Evolutionary conservation across 371 early-diverging fungal species (phyloP).

Genomic region (Zychaea mexicana): DNA sequence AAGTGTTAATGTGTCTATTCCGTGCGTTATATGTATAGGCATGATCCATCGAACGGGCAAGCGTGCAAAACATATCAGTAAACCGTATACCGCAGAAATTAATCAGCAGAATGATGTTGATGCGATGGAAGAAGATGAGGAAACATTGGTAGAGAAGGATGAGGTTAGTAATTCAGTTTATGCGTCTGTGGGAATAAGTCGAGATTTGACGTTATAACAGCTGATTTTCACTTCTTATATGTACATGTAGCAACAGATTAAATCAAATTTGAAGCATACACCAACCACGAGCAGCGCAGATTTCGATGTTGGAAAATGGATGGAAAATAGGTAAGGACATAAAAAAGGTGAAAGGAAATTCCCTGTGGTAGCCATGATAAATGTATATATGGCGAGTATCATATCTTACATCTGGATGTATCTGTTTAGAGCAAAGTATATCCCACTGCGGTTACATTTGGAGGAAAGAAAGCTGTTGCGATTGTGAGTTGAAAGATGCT

Average conservation of each 20-base stretch:
- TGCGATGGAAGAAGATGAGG: conserved; percentile 13
- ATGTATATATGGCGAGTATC: background rate
- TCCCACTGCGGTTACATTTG: conserved; percentile 87
- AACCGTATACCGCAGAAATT: conserved; percentile 21
- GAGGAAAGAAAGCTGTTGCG: conserved; percentile 89
- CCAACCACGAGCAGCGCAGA: conserved; percentile 12
- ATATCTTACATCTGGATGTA: background rate
- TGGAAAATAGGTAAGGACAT: conserved; percentile 63
- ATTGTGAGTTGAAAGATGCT: conserved; percentile 48
- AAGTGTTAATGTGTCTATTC: background rate
- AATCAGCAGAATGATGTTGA: conserved; percentile 6
- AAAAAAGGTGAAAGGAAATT: background rate
- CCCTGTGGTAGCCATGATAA: background rate
- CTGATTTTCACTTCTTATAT: background rate
- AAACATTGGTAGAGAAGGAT: conserved; percentile 14
- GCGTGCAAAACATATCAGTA: conserved; percentile 62
- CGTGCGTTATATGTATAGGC: conserved; percentile 23
- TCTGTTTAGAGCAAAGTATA: conserved; percentile 73
- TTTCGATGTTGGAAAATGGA: conserved; percentile 70
- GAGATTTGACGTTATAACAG: no score
- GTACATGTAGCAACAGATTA: background rate
- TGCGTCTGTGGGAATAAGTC: no score
- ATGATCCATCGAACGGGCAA: conserved; percentile 90
- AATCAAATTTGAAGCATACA: conserved; percentile 23
- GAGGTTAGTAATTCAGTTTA: background rate